Conservation (phyloP, 2,329 filamentous ascomycete species). For the Ophiostoma perfectum region DNA sequence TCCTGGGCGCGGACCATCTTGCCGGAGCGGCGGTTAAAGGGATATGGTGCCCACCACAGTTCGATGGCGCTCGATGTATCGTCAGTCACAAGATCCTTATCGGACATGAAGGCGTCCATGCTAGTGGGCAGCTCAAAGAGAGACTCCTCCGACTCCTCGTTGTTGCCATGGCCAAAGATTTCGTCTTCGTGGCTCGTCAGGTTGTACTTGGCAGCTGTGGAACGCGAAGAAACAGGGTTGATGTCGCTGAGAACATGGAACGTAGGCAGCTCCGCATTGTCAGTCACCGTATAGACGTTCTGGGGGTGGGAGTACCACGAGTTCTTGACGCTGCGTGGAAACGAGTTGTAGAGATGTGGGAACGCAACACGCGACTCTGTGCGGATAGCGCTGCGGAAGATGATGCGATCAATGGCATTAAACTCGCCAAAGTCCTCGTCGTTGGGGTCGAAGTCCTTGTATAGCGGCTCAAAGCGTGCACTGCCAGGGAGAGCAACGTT, state of each 20-base stretch:
- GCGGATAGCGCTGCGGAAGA: conserved; percentile 89
- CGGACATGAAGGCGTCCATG: conserved; percentile 80
- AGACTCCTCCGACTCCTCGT: conserved; percentile 69
- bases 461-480: conserved; percentile 90
- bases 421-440: conserved; percentile 99
- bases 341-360: conserved; percentile 91
- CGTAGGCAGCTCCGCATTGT: conserved; percentile 83
- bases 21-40: conserved; percentile 89
- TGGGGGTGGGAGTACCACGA: conserved; percentile 94
- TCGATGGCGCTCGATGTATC: conserved; percentile 89
- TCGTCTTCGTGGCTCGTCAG: conserved; percentile 88
- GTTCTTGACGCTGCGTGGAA: conserved; percentile 87
- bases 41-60: conserved; percentile 96
- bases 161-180: conserved; percentile 76
- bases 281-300: conserved; percentile 80
- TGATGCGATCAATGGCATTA: conserved; percentile 98
- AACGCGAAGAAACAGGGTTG: conserved; percentile 93
- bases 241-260: conserved; percentile 98
- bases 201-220: conserved; percentile 91
- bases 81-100: conserved; percentile 81
- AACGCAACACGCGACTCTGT: conserved; percentile 95
- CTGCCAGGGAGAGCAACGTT: conserved; percentile 98
- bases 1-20: conserved; percentile 96
- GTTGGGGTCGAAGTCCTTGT: conserved; percentile 98
- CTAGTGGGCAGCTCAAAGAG: conserved; percentile 76